A percentile compares a stretch with the other conserved stretches of the same genome.
These are phyloP conservation scores for Fusarium begoniae DNA, from an alignment of 2,329 filamentous ascomycete species.

Conservation along the genomic window DNA sequence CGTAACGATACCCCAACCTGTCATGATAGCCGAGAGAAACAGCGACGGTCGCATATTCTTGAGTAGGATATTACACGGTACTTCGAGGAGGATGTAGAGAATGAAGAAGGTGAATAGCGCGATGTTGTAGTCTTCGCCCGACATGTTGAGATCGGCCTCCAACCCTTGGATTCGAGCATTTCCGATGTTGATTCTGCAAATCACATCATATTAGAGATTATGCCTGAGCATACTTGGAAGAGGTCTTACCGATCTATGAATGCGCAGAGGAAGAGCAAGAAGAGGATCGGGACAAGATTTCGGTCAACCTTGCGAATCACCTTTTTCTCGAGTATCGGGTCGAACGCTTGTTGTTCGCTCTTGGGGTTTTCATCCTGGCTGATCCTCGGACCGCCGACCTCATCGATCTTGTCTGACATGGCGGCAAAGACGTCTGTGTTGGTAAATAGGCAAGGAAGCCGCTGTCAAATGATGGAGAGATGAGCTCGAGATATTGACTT, in stretches of 20 bases:
- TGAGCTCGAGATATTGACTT: neutral
- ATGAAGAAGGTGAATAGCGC: neutral
- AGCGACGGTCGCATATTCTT: neutral
- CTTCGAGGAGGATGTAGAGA: neutral
- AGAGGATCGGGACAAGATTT: neutral
- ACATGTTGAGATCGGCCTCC: neutral
- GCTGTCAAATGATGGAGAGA: neutral
- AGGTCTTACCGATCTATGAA: neutral
- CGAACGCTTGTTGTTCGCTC: neutral
- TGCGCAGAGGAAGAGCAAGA: neutral
- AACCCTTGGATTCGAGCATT: neutral
- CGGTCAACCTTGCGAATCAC: neutral
- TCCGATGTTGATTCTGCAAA: neutral
- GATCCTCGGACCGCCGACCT: neutral
- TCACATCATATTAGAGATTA: neutral
- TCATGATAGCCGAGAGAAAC: neutral
- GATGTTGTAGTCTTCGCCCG: neutral
- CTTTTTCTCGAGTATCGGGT: neutral
- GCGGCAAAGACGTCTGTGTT: accelerated
- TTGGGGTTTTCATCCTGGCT: neutral
- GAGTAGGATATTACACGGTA: neutral
- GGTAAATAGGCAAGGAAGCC: accelerated
- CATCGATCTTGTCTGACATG: neutral
- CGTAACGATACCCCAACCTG: neutral
- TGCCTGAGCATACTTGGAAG: accelerated